These are phyloP conservation scores for Fusarium circinatum DNA, from an alignment of 2,329 filamentous ascomycete genomes.

Conservation along the genomic window DNA sequence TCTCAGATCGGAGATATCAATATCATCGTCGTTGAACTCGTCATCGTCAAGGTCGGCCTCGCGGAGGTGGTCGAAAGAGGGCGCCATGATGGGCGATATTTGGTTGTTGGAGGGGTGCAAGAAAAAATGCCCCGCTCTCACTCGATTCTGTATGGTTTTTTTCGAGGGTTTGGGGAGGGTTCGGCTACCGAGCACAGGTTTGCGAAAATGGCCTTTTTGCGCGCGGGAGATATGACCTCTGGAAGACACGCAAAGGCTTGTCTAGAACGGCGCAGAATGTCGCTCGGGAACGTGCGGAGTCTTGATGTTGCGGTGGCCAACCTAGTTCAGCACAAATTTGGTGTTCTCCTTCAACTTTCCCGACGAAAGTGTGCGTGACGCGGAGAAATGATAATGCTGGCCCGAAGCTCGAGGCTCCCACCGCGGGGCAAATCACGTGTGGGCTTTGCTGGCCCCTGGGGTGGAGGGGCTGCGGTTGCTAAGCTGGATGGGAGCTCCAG, in stretches of 20 bases:
- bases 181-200: slow-evolving; percentile 31
- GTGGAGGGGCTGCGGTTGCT: slow-evolving; percentile 43
- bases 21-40: slow-evolving; percentile 89
- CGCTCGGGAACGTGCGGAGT: slow-evolving; percentile 45
- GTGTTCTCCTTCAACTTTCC: slow-evolving; percentile 49
- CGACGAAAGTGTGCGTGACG: slow-evolving; percentile 52
- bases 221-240: slow-evolving; percentile 35
- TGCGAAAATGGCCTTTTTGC: slow-evolving; percentile 32
- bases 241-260: slow-evolving; percentile 34
- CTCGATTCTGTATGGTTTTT: slow-evolving; percentile 34
- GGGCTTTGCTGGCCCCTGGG: slow-evolving; percentile 25
- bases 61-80: slow-evolving; percentile 88
- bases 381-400: slow-evolving; percentile 54
- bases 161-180: slow-evolving; percentile 31
- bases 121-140: slow-evolving; percentile 52
- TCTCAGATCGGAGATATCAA: slow-evolving; percentile 93
- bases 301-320: slow-evolving; percentile 43
- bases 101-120: slow-evolving; percentile 48
- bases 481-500: slow-evolving; percentile 44
- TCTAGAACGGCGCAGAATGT: slow-evolving; percentile 38
- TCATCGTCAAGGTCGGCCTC: slow-evolving; percentile 89
- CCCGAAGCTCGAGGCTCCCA: slow-evolving; percentile 41
- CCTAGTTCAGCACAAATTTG: slow-evolving; percentile 52
- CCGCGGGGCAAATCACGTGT: slow-evolving; percentile 57
- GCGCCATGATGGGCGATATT: slow-evolving; percentile 76